phyloP scores from a whole-genome alignment of 805 yeast genomes.

The Myxozyma neotropica region DNA sequence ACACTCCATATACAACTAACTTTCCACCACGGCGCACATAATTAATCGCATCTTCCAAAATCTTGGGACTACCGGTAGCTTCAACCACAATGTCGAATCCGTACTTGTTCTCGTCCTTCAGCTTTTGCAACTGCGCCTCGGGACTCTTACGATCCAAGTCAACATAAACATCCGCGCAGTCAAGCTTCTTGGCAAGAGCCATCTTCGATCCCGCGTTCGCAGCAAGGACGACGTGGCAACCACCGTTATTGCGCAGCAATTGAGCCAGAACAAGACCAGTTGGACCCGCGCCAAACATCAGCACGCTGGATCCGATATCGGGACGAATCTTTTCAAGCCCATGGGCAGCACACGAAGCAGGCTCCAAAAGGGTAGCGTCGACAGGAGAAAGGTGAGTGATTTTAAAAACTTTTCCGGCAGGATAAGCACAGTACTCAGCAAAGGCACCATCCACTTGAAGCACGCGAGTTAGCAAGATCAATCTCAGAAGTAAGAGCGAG shows the following conservation, averaged over 20 bases:
- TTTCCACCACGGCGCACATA: slow-evolving; percentile 33
- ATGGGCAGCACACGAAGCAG: slow-evolving; percentile 34
- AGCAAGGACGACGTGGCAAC: slow-evolving; percentile 32
- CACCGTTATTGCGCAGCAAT: slow-evolving; percentile 30
- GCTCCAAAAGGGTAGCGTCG: slow-evolving; percentile 31
- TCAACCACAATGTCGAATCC: slow-evolving; percentile 34
- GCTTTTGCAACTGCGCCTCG: slow-evolving; percentile 22
- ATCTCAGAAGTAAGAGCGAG: not conserved
- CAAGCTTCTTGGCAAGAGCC: slow-evolving; percentile 30
- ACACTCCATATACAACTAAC: slow-evolving; percentile 32
- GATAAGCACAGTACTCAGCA: slow-evolving; percentile 32
- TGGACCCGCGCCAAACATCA: slow-evolving; percentile 34
- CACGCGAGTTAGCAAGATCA: not conserved
- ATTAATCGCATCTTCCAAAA: slow-evolving; percentile 28
- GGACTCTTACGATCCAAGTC: slow-evolving; percentile 27
- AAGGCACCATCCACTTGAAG: slow-evolving; percentile 29
- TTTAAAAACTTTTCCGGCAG: slow-evolving; percentile 32
- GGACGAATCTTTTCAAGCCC: slow-evolving; percentile 32
- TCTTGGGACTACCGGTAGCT: slow-evolving; percentile 30
- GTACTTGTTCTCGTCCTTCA: slow-evolving; percentile 28
- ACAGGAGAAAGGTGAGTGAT: slow-evolving; percentile 28
- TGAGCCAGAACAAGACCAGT: slow-evolving; percentile 33
- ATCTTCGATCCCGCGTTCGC: slow-evolving; percentile 29
- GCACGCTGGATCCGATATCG: slow-evolving; percentile 28
- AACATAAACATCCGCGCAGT: slow-evolving; percentile 28